These are phyloP conservation scores for Amanita pallidorosea DNA, from an alignment of 768 basidiomycete species.

Conservation along the genomic window DNA sequence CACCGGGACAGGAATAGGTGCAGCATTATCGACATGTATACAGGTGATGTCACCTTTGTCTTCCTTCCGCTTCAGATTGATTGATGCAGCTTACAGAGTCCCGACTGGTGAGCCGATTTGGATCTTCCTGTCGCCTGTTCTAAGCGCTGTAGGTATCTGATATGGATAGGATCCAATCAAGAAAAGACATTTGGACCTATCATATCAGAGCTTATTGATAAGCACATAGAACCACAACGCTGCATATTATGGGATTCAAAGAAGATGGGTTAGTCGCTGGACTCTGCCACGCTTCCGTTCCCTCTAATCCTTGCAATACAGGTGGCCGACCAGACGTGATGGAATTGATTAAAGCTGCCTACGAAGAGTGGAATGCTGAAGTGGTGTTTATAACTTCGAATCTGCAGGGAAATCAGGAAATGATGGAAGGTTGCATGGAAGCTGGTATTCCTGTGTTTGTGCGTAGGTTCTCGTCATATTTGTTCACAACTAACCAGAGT, in stretches of 20 bases:
- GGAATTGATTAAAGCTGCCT: constrained; percentile 65
- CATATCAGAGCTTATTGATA: constrained; percentile 59
- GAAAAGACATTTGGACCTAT: constrained; percentile 82
- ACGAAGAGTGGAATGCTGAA: constrained; percentile 72
- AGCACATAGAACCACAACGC: constrained; percentile 59
- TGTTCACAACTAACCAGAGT: not conserved
- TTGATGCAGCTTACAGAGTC: constrained; percentile 22
- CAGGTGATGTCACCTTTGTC: constrained; percentile 39
- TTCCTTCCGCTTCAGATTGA: constrained; percentile 1
- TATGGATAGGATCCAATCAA: constrained; percentile 81
- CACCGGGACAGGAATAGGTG: constrained; percentile 77
- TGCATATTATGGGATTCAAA: constrained; percentile 74
- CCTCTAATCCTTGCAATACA: constrained; percentile 9
- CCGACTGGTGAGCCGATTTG: constrained; percentile 29
- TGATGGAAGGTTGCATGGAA: constrained; percentile 73
- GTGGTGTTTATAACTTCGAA: constrained; percentile 82
- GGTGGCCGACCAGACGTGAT: constrained; percentile 69
- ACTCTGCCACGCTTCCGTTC: not conserved
- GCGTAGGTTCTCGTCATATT: constrained; percentile 10
- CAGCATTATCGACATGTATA: constrained; percentile 70
- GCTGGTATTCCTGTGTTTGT: constrained; percentile 62
- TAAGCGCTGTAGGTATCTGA: constrained; percentile 46
- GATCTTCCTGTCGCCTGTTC: not conserved
- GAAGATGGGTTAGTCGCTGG: constrained; percentile 34
- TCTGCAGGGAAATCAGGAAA: constrained; percentile 64